These are phyloP conservation scores for Symbiotaphrina buchneri DNA, from an alignment of 495 filamentous ascomycete genomes.

Conservation along the genomic window DNA sequence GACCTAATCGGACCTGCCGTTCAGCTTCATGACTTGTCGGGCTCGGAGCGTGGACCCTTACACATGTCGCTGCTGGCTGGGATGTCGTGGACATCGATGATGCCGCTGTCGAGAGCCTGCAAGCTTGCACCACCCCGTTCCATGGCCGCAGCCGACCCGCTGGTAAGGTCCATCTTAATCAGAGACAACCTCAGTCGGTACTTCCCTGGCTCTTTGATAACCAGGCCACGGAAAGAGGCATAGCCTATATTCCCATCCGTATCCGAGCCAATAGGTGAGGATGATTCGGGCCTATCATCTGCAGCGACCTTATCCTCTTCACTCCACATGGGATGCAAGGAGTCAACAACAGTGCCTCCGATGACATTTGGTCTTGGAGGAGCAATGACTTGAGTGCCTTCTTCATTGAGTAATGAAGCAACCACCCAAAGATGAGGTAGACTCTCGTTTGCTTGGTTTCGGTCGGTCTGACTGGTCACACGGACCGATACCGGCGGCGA, in stretches of 20 bases:
- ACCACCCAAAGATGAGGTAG: constrained; percentile 3
- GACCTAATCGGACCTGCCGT: no score
- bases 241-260: constrained; percentile 1
- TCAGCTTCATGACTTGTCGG: no score
- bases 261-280: not conserved
- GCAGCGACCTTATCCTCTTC: not conserved
- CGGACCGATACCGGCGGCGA: constrained; percentile 3
- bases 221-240: constrained; percentile 3
- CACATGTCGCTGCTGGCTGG: not conserved
- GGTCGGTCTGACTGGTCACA: not conserved
- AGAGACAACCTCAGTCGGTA: constrained; percentile 4
- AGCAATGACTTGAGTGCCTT: not conserved
- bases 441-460: not conserved
- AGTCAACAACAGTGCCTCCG: constrained; percentile 1
- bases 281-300: not conserved
- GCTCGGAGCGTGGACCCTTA: no score
- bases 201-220: constrained; percentile 1
- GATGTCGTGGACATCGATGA: not conserved
- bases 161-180: constrained; percentile 1
- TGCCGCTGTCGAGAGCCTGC: not conserved
- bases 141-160: not conserved
- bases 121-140: not conserved
- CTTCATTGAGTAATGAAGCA: constrained; percentile 3
- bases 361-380: constrained; percentile 1
- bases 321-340: constrained; percentile 2